A percentile compares a stretch with the other conserved stretches of the same genome.
Conservation (phyloP, 257 asterid genomes). For the Primulina tabacum region DNA sequence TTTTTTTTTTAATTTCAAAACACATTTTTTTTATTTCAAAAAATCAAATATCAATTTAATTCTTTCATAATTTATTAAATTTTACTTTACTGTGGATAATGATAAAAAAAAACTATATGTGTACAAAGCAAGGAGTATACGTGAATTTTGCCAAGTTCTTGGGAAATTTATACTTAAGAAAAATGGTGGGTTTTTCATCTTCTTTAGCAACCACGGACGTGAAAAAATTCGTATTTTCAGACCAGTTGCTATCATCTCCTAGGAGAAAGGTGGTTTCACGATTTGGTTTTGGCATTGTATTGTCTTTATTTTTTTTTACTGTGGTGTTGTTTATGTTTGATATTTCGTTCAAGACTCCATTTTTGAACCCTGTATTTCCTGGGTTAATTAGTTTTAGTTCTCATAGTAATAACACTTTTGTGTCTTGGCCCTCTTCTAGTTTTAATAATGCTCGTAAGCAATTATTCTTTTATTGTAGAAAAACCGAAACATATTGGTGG, state of each 20-base stretch:
- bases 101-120: too few species aligned
- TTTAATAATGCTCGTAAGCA: constrained; percentile 21
- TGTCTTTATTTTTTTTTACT: constrained; percentile 46
- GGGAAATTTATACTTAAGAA: neutral
- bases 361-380: constrained; percentile 44
- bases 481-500: constrained; percentile 15
- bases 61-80: too few species aligned
- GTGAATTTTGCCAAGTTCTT: neutral
- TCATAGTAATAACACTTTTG: constrained; percentile 23
- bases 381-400: constrained; percentile 39
- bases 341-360: constrained; percentile 49
- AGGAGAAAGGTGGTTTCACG: constrained; percentile 61
- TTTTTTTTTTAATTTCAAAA: too few species aligned
- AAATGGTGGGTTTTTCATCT: constrained; percentile 38
- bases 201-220: constrained; percentile 41
- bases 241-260: constrained; percentile 48
- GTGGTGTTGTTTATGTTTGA: constrained; percentile 46
- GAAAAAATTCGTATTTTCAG: constrained; percentile 50
- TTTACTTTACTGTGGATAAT: too few species aligned
- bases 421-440: constrained; percentile 44
- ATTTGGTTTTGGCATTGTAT: constrained; percentile 45
- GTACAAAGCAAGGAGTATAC: too few species aligned
- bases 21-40: too few species aligned
- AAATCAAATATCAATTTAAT: too few species aligned
- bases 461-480: constrained; percentile 19